Base-by-base conservation (phyloP, 495 filamentous ascomycete genomes). In the Bacidia gigantensis region DNA sequence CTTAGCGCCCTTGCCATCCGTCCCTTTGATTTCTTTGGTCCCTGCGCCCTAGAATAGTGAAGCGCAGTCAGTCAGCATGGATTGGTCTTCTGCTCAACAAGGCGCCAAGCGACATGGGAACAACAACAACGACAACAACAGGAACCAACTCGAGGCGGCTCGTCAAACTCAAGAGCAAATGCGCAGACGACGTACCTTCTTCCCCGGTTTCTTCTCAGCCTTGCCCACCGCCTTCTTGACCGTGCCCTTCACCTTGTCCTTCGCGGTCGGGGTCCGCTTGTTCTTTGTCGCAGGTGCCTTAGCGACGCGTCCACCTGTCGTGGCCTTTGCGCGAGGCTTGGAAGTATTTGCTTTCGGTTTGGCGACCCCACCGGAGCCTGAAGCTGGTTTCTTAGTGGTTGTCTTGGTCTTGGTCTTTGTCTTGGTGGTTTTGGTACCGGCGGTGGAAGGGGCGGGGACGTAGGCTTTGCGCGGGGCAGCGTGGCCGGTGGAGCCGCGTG, bases 21-120 rank as follows among this genome's bases (percentile, higher is more conserved):
- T 63, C 42, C 60, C 65, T 40, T 61, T 64, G 52, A 59, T 61
- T 56, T 68, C 66, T 59, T 68, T 68, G 39, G 65, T 64, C 18
- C 59, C 64, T 14, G 64, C 63, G 39, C 58, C 64, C 65, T 67
- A 42, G 3, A 17, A 49, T 23, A 32, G 48, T 55, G 22, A n/a
- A 25, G n/a, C n/a, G n/a, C n/a, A n/a, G n/a, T n/a, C n/a, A n/a
- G n/a, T n/a, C n/a, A n/a, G n/a, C n/a, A n/a, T n/a, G n/a, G n/a
- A n/a, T n/a, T n/a, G n/a, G n/a, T n/a, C n/a, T n/a, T n/a, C n/a
- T n/a, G n/a, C n/a, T n/a, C n/a, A n/a, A n/a, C n/a, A n/a, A n/a
- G n/a, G n/a, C n/a, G n/a, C n/a, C n/a, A n/a, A n/a, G n/a, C n/a
- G 5, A 35, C 29, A 49, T 22, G 10, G 26, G 9, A 17, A 17